Base-by-base conservation (phyloP, 2,329 filamentous ascomycete genomes). In the Didymella glomerata region DNA sequence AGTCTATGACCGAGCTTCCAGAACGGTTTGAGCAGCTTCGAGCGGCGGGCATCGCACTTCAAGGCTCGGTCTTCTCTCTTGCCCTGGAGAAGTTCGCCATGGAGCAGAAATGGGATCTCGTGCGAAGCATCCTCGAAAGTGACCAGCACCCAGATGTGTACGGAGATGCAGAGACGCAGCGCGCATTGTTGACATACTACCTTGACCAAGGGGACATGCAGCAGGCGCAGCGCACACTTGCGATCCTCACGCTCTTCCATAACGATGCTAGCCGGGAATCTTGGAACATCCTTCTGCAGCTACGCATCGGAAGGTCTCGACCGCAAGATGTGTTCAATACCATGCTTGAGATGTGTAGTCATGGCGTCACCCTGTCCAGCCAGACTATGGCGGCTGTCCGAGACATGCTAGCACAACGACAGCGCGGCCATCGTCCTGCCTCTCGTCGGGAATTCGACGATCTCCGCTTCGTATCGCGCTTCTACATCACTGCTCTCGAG, bases 131-230 rank as follows among this genome's bases (percentile, higher is more conserved):
- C 10, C 67, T 88, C 8, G 68, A 80, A 38, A 88, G 83, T 63
- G 88, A 90, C 69, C 84, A 88, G 57, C 88, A 90, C 75, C 87
- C 87, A 1, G 87, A 89, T 60, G 80, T 83, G 8, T 83, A 88
- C 48, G 86, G 87, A 64, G 83, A 90, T 67, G 63, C 61, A 5
- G 63, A 77, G 5, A 75, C 85, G 11, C 87, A 89, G 67, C 81
- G 85, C 61, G 75, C 77, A 3, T 75, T 90, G 4, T 77, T 90
- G 2, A 64, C 77, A 4, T 79, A 79, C 13, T 86, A 85, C 67
- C 79, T 86, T 24, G 72, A 80, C n/a, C 72, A 75, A 28, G 76
- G 78, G 45, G 83, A 88, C 59, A 82, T 80, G 79, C 64, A 68
- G 16, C 81, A 83, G 57, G 84, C 84, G 50, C 82, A 85, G 56